phyloP scores from a whole-genome alignment of 345 rosid genomes.

The Boechera retrofracta region DNA sequence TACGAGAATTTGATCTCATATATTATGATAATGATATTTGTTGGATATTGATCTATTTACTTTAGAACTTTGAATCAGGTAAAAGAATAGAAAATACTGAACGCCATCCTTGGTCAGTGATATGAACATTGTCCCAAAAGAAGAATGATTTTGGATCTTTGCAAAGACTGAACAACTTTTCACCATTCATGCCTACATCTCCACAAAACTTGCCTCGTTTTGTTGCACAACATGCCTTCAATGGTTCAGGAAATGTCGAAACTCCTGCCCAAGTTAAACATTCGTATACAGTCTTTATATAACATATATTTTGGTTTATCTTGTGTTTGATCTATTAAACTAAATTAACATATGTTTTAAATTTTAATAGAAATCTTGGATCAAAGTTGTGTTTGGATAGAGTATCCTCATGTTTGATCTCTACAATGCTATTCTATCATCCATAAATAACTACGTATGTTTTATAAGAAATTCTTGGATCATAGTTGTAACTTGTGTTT shows the following conservation, averaged over 20 bases:
- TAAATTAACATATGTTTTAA: neutral
- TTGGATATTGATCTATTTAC: neutral
- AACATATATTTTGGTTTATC: neutral
- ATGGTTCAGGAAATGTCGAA: constrained; percentile 53
- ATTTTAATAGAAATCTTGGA: neutral
- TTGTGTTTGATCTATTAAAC: neutral
- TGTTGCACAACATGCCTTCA: constrained; percentile 59
- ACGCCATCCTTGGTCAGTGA: constrained; percentile 67
- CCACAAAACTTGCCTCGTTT: constrained; percentile 49
- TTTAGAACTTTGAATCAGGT: constrained; percentile 21
- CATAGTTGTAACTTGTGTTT: neutral
- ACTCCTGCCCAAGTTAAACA: constrained; percentile 45
- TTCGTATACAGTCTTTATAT: neutral
- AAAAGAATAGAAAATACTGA: constrained; percentile 49
- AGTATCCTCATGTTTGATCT: too few species aligned
- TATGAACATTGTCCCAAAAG: constrained; percentile 72
- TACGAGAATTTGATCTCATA: neutral
- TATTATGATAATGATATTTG: neutral
- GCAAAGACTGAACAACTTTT: constrained; percentile 53
- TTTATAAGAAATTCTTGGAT: too few species aligned
- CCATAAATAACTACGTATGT: too few species aligned
- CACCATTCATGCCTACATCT: constrained; percentile 46
- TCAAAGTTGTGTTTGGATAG: neutral
- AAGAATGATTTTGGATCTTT: constrained; percentile 55
- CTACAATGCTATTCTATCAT: neutral